Percentiles rank a stretch among this genome's conserved stretches.
phyloP scores from a whole-genome alignment of 768 basidiomycete genomes.

The Chalciporus piperatus region DNA sequence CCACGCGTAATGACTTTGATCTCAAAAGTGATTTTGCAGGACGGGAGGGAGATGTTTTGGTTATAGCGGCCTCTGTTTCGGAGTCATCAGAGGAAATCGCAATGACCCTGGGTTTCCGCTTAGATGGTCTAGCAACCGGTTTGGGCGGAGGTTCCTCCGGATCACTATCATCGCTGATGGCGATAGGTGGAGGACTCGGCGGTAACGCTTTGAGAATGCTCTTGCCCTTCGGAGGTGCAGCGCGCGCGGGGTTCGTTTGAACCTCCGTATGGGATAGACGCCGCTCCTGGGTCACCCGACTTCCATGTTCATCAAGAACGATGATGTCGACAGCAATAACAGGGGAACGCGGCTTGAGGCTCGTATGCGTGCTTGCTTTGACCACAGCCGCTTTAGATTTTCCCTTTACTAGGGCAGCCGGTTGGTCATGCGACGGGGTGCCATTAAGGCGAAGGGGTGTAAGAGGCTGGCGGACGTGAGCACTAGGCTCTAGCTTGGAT shows the following conservation, averaged over 20 bases:
- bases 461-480: slow-evolving; percentile 38
- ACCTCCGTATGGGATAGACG: slow-evolving; percentile 50
- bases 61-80: slow-evolving; percentile 28
- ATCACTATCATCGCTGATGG: slow-evolving; percentile 29
- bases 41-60: slow-evolving; percentile 3
- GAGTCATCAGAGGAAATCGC: slow-evolving; percentile 51
- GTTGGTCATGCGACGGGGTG: slow-evolving; percentile 35
- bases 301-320: slow-evolving; percentile 60
- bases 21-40: slow-evolving; percentile 12
- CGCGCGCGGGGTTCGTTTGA: slow-evolving; percentile 31
- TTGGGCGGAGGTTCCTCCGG: slow-evolving; percentile 24
- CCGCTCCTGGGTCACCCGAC: slow-evolving; percentile 56
- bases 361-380: slow-evolving; percentile 18
- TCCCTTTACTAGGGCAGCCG: slow-evolving; percentile 19
- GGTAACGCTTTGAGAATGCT: neutral
- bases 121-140: slow-evolving; percentile 10
- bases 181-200: slow-evolving; percentile 14
- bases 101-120: slow-evolving; percentile 18
- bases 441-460: slow-evolving; percentile 38
- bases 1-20: slow-evolving; percentile 28
- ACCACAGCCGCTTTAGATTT: slow-evolving; percentile 18
- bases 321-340: slow-evolving; percentile 66
- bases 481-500: slow-evolving; percentile 14
- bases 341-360: slow-evolving; percentile 42
- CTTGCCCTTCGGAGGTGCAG: slow-evolving; percentile 9